Conservation (phyloP, 192 early-diverging fungal species). For the Geranomyces michiganensis region DNA sequence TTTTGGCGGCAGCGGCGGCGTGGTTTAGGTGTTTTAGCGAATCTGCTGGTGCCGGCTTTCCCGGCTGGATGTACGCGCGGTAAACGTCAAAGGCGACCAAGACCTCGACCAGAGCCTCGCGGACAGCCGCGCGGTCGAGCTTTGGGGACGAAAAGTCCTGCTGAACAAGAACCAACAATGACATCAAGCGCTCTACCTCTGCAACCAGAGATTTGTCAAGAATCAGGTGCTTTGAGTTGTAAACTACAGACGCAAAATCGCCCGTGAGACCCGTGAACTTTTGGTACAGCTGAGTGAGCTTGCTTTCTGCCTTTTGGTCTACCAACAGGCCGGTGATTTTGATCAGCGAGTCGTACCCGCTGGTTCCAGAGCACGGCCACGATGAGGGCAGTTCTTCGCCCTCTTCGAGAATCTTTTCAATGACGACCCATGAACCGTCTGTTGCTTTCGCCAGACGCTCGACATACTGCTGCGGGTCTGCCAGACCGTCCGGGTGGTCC, state of each 20-base stretch:
- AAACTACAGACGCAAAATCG: slow-evolving; percentile 20
- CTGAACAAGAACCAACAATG: slow-evolving; percentile 22
- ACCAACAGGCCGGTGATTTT: slow-evolving; percentile 25
- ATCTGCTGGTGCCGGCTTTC: slow-evolving; percentile 8
- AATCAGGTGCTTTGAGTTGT: slow-evolving; percentile 25
- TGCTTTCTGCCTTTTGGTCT: slow-evolving; percentile 12
- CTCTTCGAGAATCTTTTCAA: slow-evolving; percentile 40
- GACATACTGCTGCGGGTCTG: slow-evolving; percentile 33
- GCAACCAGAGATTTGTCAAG: slow-evolving; percentile 27
- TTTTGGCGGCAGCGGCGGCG: slow-evolving; percentile 8
- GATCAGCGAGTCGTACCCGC: slow-evolving; percentile 36
- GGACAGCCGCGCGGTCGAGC: slow-evolving; percentile 16
- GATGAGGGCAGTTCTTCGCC: slow-evolving; percentile 25
- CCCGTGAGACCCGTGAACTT: slow-evolving; percentile 19
- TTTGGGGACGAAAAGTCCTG: background rate
- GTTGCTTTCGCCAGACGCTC: slow-evolving; percentile 26
- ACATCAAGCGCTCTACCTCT: slow-evolving; percentile 34
- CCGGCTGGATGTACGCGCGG: slow-evolving; percentile 37
- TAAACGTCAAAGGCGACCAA: slow-evolving; percentile 32
- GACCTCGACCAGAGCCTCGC: slow-evolving; percentile 22
- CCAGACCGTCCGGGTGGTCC: slow-evolving; percentile 36
- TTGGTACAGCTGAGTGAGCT: slow-evolving; percentile 21
- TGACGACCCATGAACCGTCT: slow-evolving; percentile 36
- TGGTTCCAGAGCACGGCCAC: slow-evolving; percentile 33
- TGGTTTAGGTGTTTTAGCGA: slow-evolving; percentile 21